These are phyloP conservation scores for Ascosphaera pollenicola DNA, from an alignment of 2,329 filamentous ascomycete species.

Conservation along the genomic window DNA sequence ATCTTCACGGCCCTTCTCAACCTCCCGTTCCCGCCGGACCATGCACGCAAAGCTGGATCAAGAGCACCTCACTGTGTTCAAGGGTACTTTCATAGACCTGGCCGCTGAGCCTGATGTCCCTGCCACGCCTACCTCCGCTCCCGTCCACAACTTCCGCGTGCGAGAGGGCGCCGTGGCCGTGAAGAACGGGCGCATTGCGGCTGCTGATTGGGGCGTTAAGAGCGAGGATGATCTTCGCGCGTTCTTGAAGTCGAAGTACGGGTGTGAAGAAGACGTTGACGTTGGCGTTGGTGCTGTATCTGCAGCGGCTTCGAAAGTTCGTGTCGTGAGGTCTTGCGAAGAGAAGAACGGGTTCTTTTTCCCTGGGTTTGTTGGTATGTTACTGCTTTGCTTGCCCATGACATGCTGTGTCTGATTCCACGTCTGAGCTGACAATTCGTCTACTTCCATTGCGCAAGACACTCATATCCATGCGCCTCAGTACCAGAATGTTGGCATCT, in stretches of 20 bases:
- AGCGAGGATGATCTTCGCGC: conserved; percentile 9
- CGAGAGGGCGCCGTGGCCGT: conserved; percentile 24
- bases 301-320: conserved; percentile 8
- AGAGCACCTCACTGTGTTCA: conserved; percentile 24
- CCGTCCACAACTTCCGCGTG: conserved; percentile 31
- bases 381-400: not conserved
- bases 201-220: conserved; percentile 13
- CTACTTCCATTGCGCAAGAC: conserved; percentile 29
- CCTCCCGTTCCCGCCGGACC: not conserved
- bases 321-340: conserved; percentile 17
- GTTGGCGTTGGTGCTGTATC: not conserved
- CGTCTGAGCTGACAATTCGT: not conserved
- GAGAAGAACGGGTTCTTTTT: conserved; percentile 23
- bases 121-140: conserved; percentile 24
- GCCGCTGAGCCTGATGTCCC: conserved; percentile 24
- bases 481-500: conserved; percentile 84
- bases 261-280: not conserved
- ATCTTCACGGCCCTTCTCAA: not conserved
- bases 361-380: conserved; percentile 25
- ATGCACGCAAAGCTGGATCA: conserved; percentile 1
- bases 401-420: not conserved
- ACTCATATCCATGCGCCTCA: conserved; percentile 91
- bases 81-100: conserved; percentile 40
- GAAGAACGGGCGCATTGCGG: conserved; percentile 14
- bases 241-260: conserved; percentile 7